These are phyloP conservation scores for Yamadazyma phyllophila DNA, from an alignment of 805 yeast genomes.

Conservation along the genomic window DNA sequence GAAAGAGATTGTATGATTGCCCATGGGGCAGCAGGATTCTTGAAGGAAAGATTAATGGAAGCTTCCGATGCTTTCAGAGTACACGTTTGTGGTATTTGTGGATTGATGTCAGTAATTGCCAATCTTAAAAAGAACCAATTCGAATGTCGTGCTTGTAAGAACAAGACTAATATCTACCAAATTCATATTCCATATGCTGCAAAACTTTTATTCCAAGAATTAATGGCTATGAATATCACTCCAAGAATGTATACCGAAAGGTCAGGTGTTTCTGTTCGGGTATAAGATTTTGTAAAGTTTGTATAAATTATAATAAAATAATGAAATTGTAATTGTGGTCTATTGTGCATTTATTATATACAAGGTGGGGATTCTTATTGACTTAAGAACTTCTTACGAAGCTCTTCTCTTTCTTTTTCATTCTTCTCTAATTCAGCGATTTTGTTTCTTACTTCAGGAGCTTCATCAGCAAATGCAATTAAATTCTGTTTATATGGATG, in stretches of 20 bases:
- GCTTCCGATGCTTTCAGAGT: constrained; percentile 99
- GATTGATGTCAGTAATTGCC: constrained; percentile 96
- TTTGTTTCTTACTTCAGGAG: constrained; percentile 47
- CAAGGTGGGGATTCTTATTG: constrained; percentile 12
- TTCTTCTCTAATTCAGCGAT: constrained; percentile 35
- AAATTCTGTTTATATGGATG: constrained; percentile 84
- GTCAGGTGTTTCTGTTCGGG: constrained; percentile 52
- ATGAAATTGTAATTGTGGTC: neutral
- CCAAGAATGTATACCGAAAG: constrained; percentile 97
- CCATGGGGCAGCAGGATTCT: constrained; percentile 98
- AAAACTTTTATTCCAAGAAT: constrained; percentile 94
- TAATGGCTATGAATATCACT: constrained; percentile 99
- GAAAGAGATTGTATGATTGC: constrained; percentile 99
- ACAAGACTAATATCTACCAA: constrained; percentile 97
- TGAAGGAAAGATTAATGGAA: constrained; percentile 97
- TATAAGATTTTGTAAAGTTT: constrained; percentile 5
- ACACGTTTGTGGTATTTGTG: constrained; percentile 97
- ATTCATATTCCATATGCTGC: constrained; percentile 98
- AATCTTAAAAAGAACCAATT: constrained; percentile 96
- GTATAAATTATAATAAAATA: neutral
- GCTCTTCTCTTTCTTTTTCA: constrained; percentile 31
- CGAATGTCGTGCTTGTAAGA: constrained; percentile 98
- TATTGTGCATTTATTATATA: neutral
- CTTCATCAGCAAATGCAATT: constrained; percentile 82
- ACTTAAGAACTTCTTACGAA: constrained; percentile 34